Conservation (phyloP, 257 asterid species). For the Petrea volubilis region DNA sequence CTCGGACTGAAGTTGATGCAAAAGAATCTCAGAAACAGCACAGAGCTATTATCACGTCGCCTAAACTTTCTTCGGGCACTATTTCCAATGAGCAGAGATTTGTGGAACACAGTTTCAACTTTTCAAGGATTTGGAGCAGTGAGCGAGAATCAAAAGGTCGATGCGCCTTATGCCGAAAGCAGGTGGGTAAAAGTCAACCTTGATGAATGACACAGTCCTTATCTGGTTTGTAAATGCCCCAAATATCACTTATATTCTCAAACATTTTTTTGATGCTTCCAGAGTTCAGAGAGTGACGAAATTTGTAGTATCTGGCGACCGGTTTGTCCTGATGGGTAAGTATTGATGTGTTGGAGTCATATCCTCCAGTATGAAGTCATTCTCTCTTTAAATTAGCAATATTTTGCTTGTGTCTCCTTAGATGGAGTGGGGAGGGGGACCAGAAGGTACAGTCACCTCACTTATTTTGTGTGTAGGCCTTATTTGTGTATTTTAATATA, state of each 20-base stretch:
- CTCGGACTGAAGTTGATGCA: conserved; percentile 45
- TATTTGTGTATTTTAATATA: no score
- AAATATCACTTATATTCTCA: conserved; percentile 15
- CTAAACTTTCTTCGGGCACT: conserved; percentile 52
- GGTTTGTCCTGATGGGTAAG: conserved; percentile 87
- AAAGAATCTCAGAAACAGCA: conserved; percentile 41
- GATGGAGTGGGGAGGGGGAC: no score
- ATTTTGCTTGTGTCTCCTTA: background rate
- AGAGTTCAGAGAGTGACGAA: conserved; percentile 60
- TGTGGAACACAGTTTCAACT: conserved; percentile 65
- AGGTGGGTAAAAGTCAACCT: conserved; percentile 42
- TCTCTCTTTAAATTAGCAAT: background rate
- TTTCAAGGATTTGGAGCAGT: conserved; percentile 91
- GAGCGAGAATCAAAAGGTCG: conserved; percentile 87
- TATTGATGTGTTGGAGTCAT: background rate
- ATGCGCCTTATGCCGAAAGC: conserved; percentile 78
- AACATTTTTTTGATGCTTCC: conserved; percentile 9
- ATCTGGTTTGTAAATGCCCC: conserved; percentile 13
- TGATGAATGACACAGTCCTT: background rate
- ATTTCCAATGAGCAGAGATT: conserved; percentile 55
- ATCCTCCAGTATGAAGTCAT: background rate
- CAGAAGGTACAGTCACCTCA: no score
- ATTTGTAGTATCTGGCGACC: conserved; percentile 96
- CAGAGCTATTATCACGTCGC: conserved; percentile 53
- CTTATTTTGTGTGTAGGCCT: no score